Conservation (phyloP, 306 rosid genomes). For the Cucurbita ficifolia region DNA sequence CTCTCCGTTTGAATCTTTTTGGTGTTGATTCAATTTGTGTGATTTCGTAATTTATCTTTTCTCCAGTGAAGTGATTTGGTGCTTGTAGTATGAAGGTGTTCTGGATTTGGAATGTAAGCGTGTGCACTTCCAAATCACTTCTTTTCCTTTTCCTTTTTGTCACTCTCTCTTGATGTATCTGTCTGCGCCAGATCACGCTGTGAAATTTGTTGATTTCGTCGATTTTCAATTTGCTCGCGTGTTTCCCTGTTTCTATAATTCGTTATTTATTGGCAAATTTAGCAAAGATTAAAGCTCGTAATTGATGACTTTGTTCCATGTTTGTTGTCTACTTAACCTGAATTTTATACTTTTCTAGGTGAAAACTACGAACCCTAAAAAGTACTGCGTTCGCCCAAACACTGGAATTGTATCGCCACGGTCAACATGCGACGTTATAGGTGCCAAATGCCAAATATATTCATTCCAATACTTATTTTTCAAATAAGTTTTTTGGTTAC, state of each 20-base stretch:
- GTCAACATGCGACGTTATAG: constrained; percentile 80
- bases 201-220: not conserved
- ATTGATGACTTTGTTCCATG: not conserved
- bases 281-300: not conserved
- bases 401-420: constrained; percentile 71
- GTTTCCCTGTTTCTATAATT: too few species aligned
- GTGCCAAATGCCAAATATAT: constrained; percentile 16
- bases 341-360: constrained; percentile 38
- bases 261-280: too few species aligned
- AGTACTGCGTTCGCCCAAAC: constrained; percentile 98
- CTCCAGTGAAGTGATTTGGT: not conserved
- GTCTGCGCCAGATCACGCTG: not conserved
- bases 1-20: not conserved
- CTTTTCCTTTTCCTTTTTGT: not conserved
- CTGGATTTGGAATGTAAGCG: not conserved
- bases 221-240: not conserved
- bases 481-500: not conserved
- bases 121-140: too few species aligned
- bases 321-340: constrained; percentile 1
- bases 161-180: not conserved
- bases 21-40: not conserved
- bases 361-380: constrained; percentile 86
- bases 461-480: not conserved
- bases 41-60: not conserved
- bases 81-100: not conserved